Conservation (phyloP, 1,284 basidiomycete genomes). For the Kalmanozyma brasiliensis region DNA sequence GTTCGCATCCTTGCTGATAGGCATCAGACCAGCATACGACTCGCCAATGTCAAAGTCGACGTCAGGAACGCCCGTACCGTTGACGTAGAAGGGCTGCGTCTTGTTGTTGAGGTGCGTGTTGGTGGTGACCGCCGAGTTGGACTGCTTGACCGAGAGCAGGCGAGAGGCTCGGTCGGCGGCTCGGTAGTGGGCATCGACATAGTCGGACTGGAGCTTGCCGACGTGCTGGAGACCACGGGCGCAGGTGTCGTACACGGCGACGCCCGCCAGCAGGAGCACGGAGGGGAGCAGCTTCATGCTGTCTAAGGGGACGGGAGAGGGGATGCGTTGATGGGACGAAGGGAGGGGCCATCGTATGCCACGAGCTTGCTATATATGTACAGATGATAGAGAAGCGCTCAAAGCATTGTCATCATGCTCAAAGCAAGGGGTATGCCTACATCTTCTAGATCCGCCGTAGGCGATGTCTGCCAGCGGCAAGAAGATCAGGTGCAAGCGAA, state of each 20-base stretch:
- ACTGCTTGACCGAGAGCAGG: conserved; percentile 17
- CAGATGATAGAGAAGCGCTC: too few relatives aligned
- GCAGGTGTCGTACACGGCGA: conserved; percentile 31
- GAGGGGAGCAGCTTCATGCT: conserved; percentile 36
- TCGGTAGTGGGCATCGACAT: conserved; percentile 27
- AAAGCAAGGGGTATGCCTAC: too few relatives aligned
- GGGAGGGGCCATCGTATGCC: too few relatives aligned
- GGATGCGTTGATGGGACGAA: background rate
- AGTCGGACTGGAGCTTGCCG: conserved; percentile 33
- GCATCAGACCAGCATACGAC: conserved; percentile 58
- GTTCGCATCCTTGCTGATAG: conserved; percentile 35
- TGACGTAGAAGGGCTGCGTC: conserved; percentile 31
- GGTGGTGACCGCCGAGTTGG: conserved; percentile 14
- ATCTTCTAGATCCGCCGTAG: too few relatives aligned
- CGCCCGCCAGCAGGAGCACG: conserved; percentile 18
- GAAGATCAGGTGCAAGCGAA: too few relatives aligned
- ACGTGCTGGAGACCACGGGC: conserved; percentile 42
- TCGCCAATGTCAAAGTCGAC: conserved; percentile 50
- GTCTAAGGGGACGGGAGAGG: background rate
- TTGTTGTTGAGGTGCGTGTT: conserved; percentile 34
- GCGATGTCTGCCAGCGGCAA: too few relatives aligned
- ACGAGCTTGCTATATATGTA: too few relatives aligned
- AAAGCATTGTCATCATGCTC: too few relatives aligned
- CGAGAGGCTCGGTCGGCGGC: conserved; percentile 20
- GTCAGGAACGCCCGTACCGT: conserved; percentile 46